Base-by-base conservation (phyloP, 768 basidiomycete genomes). In the Xanthoconium purpureum region DNA sequence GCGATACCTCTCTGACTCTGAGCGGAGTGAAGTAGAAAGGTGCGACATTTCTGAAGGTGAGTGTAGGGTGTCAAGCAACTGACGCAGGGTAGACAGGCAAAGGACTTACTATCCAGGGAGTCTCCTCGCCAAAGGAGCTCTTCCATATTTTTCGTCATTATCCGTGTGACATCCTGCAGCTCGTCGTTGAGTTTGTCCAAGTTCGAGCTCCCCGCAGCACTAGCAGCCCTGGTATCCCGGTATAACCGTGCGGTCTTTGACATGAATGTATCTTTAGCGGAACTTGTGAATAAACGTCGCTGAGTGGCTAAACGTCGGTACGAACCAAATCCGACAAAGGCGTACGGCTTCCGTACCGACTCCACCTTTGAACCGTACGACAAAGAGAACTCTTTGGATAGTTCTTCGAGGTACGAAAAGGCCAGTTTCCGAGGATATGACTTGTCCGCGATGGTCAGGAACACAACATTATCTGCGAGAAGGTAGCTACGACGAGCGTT, bases 101-200 rank as follows among this genome's bases (percentile, higher is more conserved):
- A 28, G 39, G 45, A 76, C 90, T 63, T 67, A 96, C 97, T 81
- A 73, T 99, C 97, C 56, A 99, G 80, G 32, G 93, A 96, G 71
- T 99, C 97, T 29, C 97, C 97, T 71, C 97, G 80, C 97, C 96
- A 98, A 47, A 99, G 75, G 50, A 99, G 77, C 73, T 99, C 97
- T 74, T 99, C 97, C 96, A 99, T 99, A 68, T 99, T 98, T 78
- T 99, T 98, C 10, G 97, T 98, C 97, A 99, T 98, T 73, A 99
- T 98, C 61, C 93, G 80, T 47, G 97, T 98, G 57, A 99, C 97
- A 67, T 99, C 97, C 69, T 97, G 94, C 37, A 99, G 77, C 62
- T 99, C 96, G 66, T 94, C 94, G 66, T 98, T 98, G 45, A 99
- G 78, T 73, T 81, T 88, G 71, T 94, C 93, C 53, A 99, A 72